A percentile compares a stretch with the other conserved stretches of the same genome.
These are phyloP conservation scores for Gloeopeniophorella convolvens DNA, from an alignment of 768 basidiomycete species.

Conservation along the genomic window DNA sequence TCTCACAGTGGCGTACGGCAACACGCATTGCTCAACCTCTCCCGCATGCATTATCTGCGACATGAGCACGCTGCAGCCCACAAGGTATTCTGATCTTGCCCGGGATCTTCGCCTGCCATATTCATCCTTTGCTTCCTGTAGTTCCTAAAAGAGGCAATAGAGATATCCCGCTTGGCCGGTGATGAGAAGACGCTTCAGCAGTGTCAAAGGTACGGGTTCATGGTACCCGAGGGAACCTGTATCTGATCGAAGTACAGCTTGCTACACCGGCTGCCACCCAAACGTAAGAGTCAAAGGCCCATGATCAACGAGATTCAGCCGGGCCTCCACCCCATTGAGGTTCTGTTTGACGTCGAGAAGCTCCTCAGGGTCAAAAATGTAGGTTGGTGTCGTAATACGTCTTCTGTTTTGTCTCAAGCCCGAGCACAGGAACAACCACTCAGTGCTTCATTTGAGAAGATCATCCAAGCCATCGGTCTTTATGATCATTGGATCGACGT, in stretches of 20 bases:
- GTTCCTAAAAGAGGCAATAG: slow-evolving; percentile 72
- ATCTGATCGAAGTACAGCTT: slow-evolving; percentile 38
- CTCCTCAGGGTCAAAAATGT: slow-evolving; percentile 64
- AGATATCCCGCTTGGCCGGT: slow-evolving; percentile 63
- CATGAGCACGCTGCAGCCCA: slow-evolving; percentile 63
- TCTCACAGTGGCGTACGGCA: slow-evolving; percentile 70
- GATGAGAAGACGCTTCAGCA: slow-evolving; percentile 72
- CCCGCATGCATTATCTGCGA: slow-evolving; percentile 69
- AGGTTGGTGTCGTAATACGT: slow-evolving; percentile 19
- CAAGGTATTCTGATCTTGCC: slow-evolving; percentile 38
- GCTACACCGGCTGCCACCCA: slow-evolving; percentile 61
- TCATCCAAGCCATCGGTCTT: slow-evolving; percentile 57
- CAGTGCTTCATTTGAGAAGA: slow-evolving; percentile 55
- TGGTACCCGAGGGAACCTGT: background rate
- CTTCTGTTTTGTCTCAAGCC: background rate
- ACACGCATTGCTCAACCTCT: slow-evolving; percentile 70
- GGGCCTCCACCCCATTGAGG: slow-evolving; percentile 67
- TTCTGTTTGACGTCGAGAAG: slow-evolving; percentile 72
- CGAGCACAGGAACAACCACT: slow-evolving; percentile 14
- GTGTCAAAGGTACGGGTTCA: slow-evolving; percentile 55
- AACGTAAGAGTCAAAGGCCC: slow-evolving; percentile 40
- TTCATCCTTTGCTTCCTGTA: slow-evolving; percentile 27
- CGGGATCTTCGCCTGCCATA: background rate
- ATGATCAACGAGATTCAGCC: slow-evolving; percentile 68
- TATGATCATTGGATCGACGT: slow-evolving; percentile 68